Conservation (phyloP, 257 asterid genomes). For the Lycium barbarum region DNA sequence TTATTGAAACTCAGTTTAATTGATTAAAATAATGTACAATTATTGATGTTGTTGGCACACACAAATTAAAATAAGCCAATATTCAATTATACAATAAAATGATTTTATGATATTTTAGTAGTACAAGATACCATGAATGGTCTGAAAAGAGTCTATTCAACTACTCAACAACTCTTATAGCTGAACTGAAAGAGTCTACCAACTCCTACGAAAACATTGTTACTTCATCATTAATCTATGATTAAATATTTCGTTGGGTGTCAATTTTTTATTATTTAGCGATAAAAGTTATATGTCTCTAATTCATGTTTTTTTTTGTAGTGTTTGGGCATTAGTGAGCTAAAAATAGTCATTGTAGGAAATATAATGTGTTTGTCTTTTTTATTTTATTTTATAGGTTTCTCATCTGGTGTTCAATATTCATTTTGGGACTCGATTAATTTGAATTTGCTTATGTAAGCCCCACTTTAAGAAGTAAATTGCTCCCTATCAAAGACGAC, state of each 20-base stretch:
- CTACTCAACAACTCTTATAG: background rate
- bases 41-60: background rate
- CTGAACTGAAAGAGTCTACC: background rate
- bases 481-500: background rate
- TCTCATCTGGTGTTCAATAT: too few species aligned
- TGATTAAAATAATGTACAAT: background rate
- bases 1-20: background rate
- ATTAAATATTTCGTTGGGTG: too few species aligned
- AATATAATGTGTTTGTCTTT: too few species aligned
- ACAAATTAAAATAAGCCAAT: slow-evolving; percentile 1
- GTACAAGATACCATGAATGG: background rate
- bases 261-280: too few species aligned
- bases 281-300: background rate
- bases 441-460: too few species aligned
- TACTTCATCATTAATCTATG: too few species aligned
- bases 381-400: too few species aligned
- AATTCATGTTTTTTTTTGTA: too few species aligned
- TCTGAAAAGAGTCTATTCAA: slow-evolving; percentile 2
- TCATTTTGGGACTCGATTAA: too few species aligned
- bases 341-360: too few species aligned
- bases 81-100: background rate
- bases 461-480: too few species aligned
- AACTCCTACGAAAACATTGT: background rate
- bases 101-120: background rate
- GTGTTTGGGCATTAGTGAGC: background rate